Base-by-base conservation (phyloP, 1,284 basidiomycete species). In the Puccinia triticina region DNA sequence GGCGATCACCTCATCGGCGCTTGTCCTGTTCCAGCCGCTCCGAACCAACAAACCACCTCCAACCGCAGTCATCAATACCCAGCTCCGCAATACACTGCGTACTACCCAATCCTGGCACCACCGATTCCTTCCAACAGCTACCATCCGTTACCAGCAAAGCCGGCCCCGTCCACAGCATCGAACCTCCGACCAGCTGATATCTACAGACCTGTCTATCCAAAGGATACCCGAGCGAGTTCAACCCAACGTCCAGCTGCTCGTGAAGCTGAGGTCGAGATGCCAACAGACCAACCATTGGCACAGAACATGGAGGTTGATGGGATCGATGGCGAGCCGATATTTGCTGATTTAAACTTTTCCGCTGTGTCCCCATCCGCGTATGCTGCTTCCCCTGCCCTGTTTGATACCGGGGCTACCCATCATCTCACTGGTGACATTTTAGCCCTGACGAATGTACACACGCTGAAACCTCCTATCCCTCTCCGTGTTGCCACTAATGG, bases 371-470 rank as follows among this genome's bases (percentile, higher is more conserved):
- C 48, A 16, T 2, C 11, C 16, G 14, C 8, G 5, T 16, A 61
- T 10, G 2, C 12, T 61, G 1, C 59, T 34, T 12, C 29, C 16
- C 18, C 48, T 50, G 21, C 43, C 2, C 4, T 79, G 0, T 53
- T 46, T 79, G 77, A 79, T 40, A 37, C 77, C 2, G 77, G 77
- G 23, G 76, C 76, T 14, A 78, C 59, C 8, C 76, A 78, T 40
- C 43, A 66, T n/a, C 3, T 78, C 8, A 78, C 61, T 4, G 76
- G 61, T 37, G 50, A 78, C 55, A 48, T 7, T 7, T 50, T 50
- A 50, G 48, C 48, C 48, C 18, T 50, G 18, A 14, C 29, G 4
- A 29, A 32, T 21, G 10, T 34, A 18, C 2, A 1, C 1, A 10
- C n/a, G 1, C 46, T 74, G 29, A 23, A 8, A 14, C 32, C 4